phyloP scores from a whole-genome alignment of 1,139 yeast genomes.

The Yamadazyma triangularis region DNA sequence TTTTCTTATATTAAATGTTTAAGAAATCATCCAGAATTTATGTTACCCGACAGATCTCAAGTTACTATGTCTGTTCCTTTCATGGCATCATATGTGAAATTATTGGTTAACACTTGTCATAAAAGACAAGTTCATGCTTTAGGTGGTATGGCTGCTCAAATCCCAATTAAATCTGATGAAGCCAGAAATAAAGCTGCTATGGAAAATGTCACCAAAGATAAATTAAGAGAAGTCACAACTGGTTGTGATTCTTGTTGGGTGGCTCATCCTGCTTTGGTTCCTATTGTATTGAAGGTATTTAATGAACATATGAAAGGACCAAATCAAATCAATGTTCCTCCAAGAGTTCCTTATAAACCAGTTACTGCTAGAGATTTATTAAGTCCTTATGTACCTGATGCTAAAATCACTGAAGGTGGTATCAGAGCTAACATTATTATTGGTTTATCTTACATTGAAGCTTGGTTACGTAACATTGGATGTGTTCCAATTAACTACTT shows the following conservation, averaged over 20 bases:
- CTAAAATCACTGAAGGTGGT: constrained; percentile 66
- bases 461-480: constrained; percentile 77
- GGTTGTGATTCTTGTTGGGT: constrained; percentile 86
- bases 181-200: constrained; percentile 62
- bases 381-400: constrained; percentile 64
- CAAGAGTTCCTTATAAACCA: constrained; percentile 39
- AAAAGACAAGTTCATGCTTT: constrained; percentile 73
- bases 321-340: constrained; percentile 68
- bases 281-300: constrained; percentile 71
- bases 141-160: constrained; percentile 87
- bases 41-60: constrained; percentile 69
- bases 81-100: constrained; percentile 66
- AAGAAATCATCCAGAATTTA: constrained; percentile 57
- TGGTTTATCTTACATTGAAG: constrained; percentile 76
- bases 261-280: constrained; percentile 77
- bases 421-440: constrained; percentile 66
- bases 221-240: constrained; percentile 67
- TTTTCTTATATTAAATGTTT: constrained; percentile 68
- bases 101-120: constrained; percentile 68
- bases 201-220: constrained; percentile 69
- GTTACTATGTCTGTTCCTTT: constrained; percentile 75
- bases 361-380: constrained; percentile 67
- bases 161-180: constrained; percentile 68
- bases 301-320: constrained; percentile 82
- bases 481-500: constrained; percentile 79